Evolutionary conservation across 1,284 basidiomycete genomes (phyloP), one percentile per base, ranked within the genome.

Genomic region (Rhodotorula sp.): DNA sequence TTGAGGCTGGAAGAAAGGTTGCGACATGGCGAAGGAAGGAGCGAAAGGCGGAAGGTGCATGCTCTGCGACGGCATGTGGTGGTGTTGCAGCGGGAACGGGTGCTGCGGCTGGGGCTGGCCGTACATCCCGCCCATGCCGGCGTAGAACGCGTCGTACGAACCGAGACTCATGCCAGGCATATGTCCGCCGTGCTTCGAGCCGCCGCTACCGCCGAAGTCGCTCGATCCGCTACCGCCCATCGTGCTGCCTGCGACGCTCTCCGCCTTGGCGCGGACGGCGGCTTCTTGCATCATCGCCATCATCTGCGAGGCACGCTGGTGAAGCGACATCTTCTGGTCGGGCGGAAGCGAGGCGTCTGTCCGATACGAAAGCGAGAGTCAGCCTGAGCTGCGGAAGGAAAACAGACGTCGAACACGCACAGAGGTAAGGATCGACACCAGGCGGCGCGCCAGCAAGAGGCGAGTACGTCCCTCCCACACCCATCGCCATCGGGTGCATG

Each of bases 261-360:
- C 72, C 6, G 72, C 67, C 15, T 62, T 55, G 24, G 72, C 72
- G 48, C 68, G 70, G 4, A 72, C 26, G 15, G 72, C 70, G 3
- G 72, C 72, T 24, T 74, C 68, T 31, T 67, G 62, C 72, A 74
- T 74, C 72, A 74, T 74, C 44, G 55, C 48, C 70, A 72, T 74
- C 72, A 74, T 74, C 56, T 74, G 72, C 56, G 65, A 65, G 2
- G 70, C 63, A 44, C 72, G 72, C 51, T 74, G 70, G 44, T 74
- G 72, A 4, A 74, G 68, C 34, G 65, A 64, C 70, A 74, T 71
- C 61, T 74, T 74, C 55, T 74, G 72, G 37, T 74, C 72, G 61
- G 57, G 66, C 15, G 72, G 72, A 11, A 74, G 72, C 11, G 72
- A 74, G 1, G 72, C 72, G 62, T 74, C 69, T 71, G 61, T 10